phyloP scores from a whole-genome alignment of 768 basidiomycete species.

The Tylopilus balloui region DNA sequence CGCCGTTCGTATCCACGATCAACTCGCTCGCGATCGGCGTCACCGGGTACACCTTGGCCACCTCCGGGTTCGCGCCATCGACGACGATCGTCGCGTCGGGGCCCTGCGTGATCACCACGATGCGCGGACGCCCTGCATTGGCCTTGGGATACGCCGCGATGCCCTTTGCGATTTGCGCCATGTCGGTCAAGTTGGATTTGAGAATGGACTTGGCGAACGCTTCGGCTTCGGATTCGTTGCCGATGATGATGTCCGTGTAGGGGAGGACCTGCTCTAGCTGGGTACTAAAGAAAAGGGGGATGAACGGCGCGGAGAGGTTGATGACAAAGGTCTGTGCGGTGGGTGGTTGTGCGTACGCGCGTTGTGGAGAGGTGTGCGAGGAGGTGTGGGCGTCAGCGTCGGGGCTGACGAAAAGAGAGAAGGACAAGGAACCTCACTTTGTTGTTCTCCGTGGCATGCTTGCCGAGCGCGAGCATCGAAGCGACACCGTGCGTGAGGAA shows the following conservation, averaged over 20 bases:
- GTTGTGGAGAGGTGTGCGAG: no score
- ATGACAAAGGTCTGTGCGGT: conserved; percentile 79
- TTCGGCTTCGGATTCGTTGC: conserved; percentile 94
- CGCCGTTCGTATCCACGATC: conserved; percentile 97
- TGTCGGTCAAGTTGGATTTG: conserved; percentile 59
- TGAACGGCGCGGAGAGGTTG: conserved; percentile 97
- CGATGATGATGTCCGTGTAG: conserved; percentile 86
- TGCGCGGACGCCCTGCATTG: conserved; percentile 71
- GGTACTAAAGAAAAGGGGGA: conserved; percentile 84
- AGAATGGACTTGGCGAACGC: conserved; percentile 77
- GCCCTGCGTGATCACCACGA: conserved; percentile 91
- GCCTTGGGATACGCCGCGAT: conserved; percentile 76
- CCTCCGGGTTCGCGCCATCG: conserved; percentile 42
- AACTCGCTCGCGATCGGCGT: conserved; percentile 49
- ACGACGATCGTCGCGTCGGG: conserved; percentile 75
- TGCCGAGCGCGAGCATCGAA: conserved; percentile 66
- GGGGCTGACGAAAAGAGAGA: background rate
- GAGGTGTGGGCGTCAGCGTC: background rate
- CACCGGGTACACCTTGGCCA: conserved; percentile 55
- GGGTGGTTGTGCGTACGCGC: no score
- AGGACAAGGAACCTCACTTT: conserved; percentile 49
- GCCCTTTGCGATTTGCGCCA: conserved; percentile 62
- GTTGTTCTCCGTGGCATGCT: conserved; percentile 66
- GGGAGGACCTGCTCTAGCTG: conserved; percentile 80
- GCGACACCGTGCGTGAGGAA: conserved; percentile 92